Evolutionary conservation across 257 asterid genomes (phyloP), one percentile per base, ranked within the genome.

Genomic region (Rhazya stricta): DNA sequence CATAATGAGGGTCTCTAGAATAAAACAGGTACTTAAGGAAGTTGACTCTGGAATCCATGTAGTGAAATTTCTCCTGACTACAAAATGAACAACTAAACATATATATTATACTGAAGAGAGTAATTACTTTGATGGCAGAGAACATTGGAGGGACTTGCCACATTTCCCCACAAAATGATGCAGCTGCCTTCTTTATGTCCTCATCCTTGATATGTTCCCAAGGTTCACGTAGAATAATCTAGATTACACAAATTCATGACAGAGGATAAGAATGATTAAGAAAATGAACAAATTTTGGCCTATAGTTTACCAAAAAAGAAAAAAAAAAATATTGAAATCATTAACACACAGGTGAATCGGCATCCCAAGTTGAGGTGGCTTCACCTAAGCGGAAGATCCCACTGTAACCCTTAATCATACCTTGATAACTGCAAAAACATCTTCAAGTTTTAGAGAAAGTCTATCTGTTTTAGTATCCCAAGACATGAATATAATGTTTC

Each of bases 61-160:
- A 65, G 43, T 21, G 70, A 36, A 34, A 37, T 36, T 36, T 65
- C 70, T 65, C 1, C 18, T 23, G 46, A 65, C n/a, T 63, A 32
- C 27, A 0, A 65, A 13, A 15, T 0, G 36, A 65, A 65, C 29
- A 5, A 36, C 69, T 36, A 39, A 36, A 36, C 19, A 7, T 36
- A 65, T 16, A 23, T 65, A 36, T 27, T 34, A 11, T 58, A 27
- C 23, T 60, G 19, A 1, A 7, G 18, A 29, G 36, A 78, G 51
- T 62, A 68, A 93, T 85, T 89, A 94, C 99, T 85, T 94, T 94
- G 81, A 94, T 92, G 77, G 99, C 99, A 41, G 99, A 94, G 88
- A 94, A 94, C 99, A 94, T 92, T 15, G 99, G 99, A 72, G 99
- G 99, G 71, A 94, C 96, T 91, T 94, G 99, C 91, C 96, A 94